Conservation (phyloP, 345 rosid genomes). For the Brassica juncea region DNA sequence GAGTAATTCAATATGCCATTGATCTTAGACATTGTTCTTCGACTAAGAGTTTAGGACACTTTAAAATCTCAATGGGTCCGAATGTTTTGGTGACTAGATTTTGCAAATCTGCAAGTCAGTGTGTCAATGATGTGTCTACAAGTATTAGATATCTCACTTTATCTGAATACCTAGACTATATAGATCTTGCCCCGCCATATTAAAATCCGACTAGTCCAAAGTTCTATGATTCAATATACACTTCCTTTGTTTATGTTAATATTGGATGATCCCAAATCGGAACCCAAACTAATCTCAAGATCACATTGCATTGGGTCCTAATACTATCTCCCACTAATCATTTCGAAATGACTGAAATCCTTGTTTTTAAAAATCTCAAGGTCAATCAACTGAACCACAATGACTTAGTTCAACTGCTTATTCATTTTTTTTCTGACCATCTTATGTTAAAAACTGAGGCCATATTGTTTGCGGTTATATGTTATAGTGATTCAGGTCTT, state of each 20-base stretch:
- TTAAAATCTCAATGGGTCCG: conserved; percentile 13
- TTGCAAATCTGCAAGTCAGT: neutral
- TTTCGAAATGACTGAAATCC: neutral
- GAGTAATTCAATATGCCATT: neutral
- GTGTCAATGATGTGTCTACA: neutral
- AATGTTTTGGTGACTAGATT: neutral
- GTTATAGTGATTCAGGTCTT: neutral
- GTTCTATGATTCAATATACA: neutral
- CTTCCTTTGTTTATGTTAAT: neutral
- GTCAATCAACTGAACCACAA: neutral
- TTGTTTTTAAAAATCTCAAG: neutral
- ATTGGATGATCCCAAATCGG: neutral
- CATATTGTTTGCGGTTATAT: neutral
- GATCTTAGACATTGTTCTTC: neutral
- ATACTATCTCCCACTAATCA: neutral
- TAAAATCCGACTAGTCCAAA: neutral
- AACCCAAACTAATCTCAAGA: neutral
- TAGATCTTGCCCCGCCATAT: neutral
- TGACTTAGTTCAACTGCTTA: neutral
- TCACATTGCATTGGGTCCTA: neutral
- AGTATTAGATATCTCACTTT: neutral
- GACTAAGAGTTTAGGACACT: conserved; percentile 1
- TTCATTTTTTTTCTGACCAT: neutral
- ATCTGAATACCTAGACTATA: neutral
- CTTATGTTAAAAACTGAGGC: neutral